Conservation (phyloP, 2,329 filamentous ascomycete genomes). For the Phoma sp. region DNA sequence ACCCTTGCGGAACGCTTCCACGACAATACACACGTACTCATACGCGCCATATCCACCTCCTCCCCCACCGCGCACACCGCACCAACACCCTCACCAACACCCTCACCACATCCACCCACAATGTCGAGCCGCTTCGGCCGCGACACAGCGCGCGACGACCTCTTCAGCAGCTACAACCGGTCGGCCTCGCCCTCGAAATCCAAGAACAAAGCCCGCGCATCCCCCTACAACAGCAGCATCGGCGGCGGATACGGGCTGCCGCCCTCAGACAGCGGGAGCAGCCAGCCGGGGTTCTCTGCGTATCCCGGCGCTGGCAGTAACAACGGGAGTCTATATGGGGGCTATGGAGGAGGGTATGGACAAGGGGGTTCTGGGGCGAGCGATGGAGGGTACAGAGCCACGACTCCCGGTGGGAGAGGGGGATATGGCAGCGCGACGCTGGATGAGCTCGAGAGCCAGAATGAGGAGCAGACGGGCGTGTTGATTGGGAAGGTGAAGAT, state of each 20-base stretch:
- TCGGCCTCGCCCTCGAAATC: slow-evolving; percentile 46
- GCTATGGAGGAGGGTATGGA: not conserved
- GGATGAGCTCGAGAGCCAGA: slow-evolving; percentile 93
- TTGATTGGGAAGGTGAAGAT: slow-evolving; percentile 88
- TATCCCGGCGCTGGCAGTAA: slow-evolving; percentile 36
- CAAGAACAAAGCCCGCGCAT: slow-evolving; percentile 29
- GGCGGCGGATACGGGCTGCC: slow-evolving; percentile 13
- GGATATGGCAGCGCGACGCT: slow-evolving; percentile 84
- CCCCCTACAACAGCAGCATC: slow-evolving; percentile 24
- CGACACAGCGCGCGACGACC: slow-evolving; percentile 41
- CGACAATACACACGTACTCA: no score
- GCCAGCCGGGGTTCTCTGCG: slow-evolving; percentile 29
- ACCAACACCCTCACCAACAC: no score
- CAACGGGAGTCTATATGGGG: slow-evolving; percentile 16
- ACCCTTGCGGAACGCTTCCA: no score
- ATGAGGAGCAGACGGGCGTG: slow-evolving; percentile 87
- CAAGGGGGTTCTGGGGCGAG: not conserved
- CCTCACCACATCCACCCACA: not conserved
- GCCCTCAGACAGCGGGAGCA: slow-evolving; percentile 5
- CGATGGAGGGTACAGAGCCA: slow-evolving; percentile 24
- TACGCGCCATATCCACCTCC: no score
- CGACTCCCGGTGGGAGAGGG: slow-evolving; percentile 59
- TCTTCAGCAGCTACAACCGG: slow-evolving; percentile 50
- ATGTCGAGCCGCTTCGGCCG: slow-evolving; percentile 33
- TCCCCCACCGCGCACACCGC: not conserved